Percentiles rank a stretch among this genome's conserved stretches.
Evolutionary conservation across 257 asterid genomes (phyloP).

Genomic region (Mitragyna speciosa): DNA sequence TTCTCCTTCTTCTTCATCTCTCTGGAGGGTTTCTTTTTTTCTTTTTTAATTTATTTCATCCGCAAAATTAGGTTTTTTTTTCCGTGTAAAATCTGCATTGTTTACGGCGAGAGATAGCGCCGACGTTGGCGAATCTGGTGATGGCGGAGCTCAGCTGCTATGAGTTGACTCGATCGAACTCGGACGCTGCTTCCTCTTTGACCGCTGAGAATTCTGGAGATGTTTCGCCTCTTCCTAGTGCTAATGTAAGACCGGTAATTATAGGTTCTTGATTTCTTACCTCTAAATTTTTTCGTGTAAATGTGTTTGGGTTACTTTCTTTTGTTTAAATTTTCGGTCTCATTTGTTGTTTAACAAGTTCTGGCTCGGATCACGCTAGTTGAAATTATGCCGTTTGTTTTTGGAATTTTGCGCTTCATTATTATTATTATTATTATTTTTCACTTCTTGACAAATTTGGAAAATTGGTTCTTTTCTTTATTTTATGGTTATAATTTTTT

Average conservation of each 20-base stretch:
- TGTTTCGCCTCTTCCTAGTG: constrained; percentile 15
- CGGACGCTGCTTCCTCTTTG: constrained; percentile 43
- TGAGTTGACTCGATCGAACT: constrained; percentile 47
- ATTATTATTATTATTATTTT: background rate
- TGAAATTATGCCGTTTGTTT: background rate
- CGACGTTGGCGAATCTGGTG: constrained; percentile 25
- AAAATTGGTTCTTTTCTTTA: background rate
- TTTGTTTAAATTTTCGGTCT: background rate
- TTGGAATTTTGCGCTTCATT: background rate
- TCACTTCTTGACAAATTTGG: too few species aligned
- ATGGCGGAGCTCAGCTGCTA: constrained; percentile 11
- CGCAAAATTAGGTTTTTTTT: constrained; percentile 16
- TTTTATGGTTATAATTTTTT: background rate
- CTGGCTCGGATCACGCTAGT: background rate
- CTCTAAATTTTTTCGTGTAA: background rate
- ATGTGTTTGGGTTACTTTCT: background rate
- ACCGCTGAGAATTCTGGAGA: constrained; percentile 36
- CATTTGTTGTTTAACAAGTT: background rate
- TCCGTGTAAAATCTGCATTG: constrained; percentile 19
- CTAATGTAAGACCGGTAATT: constrained; percentile 35
- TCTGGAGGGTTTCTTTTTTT: constrained; percentile 11
- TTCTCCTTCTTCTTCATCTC: constrained; percentile 9
- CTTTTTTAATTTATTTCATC: background rate
- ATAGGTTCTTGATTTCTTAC: background rate
- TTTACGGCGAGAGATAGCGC: constrained; percentile 17